Evolutionary conservation across 2,329 filamentous ascomycete species (phyloP).

Genomic region (Ophiostoma quercus): DNA sequence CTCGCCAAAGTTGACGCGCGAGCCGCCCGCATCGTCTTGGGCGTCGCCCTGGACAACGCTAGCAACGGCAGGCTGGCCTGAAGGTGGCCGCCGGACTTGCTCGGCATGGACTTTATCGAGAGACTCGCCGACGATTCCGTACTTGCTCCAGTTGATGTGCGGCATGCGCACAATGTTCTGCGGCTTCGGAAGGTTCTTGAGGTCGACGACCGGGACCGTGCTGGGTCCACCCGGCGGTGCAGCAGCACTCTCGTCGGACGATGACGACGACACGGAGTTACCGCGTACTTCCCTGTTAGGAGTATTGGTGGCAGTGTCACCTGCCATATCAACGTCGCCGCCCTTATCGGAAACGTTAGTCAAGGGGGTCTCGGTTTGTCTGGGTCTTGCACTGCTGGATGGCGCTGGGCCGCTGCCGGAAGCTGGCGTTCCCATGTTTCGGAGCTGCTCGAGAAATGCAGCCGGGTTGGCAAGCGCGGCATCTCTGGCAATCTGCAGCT

Average conservation of each 20-base stretch:
- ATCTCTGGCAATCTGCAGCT: conserved; percentile 63
- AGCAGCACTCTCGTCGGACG: not conserved
- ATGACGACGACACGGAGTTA: not conserved
- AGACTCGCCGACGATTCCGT: conserved; percentile 79
- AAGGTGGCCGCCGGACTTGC: conserved; percentile 61
- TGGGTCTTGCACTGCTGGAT: conserved; percentile 24
- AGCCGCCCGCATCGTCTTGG: not conserved
- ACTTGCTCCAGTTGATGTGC: conserved; percentile 90
- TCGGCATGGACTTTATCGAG: conserved; percentile 81
- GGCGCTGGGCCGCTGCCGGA: conserved; percentile 29
- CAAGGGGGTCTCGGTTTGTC: not conserved
- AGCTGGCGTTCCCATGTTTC: conserved; percentile 45
- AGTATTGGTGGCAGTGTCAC: not conserved
- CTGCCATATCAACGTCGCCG: conserved; percentile 16
- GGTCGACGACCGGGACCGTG: conserved; percentile 15
- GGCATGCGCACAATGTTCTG: conserved; percentile 83
- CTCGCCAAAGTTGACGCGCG: not conserved
- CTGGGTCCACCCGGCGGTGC: not conserved
- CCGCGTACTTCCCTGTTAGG: not conserved
- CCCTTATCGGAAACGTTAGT: conserved; percentile 5
- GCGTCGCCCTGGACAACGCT: conserved; percentile 18
- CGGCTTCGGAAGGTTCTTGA: conserved; percentile 58
- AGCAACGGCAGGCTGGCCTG: conserved; percentile 46
- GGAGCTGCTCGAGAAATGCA: conserved; percentile 64
- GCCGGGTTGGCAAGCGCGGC: conserved; percentile 66